Conservation (phyloP, 345 rosid species). For the Pseudoturritis turrita region DNA sequence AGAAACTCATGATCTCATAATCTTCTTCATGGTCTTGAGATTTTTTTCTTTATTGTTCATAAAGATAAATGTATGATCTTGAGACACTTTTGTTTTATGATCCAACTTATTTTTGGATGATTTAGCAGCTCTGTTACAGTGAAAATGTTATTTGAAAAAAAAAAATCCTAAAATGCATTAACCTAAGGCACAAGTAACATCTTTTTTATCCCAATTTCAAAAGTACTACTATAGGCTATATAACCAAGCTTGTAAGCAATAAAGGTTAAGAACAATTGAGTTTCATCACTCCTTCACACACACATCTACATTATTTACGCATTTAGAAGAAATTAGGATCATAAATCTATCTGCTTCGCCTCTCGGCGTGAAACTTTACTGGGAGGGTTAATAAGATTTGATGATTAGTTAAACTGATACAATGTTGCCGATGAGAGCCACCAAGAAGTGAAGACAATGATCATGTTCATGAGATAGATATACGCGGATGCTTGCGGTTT, state of each 20-base stretch:
- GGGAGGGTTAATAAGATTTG: neutral
- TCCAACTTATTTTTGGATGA: neutral
- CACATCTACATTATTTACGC: neutral
- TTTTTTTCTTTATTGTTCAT: neutral
- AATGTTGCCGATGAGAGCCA: neutral
- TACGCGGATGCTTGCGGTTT: neutral
- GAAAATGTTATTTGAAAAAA: neutral
- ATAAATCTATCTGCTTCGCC: neutral
- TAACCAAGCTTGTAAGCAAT: neutral
- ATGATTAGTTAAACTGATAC: neutral
- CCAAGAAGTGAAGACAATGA: slow-evolving; percentile 9
- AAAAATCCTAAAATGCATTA: neutral
- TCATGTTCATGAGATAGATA: slow-evolving; percentile 4
- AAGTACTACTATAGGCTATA: neutral
- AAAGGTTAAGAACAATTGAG: neutral
- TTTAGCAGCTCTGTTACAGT: neutral
- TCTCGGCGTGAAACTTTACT: neutral
- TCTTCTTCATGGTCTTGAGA: neutral
- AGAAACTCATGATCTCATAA: neutral
- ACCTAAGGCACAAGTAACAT: neutral
- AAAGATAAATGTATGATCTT: neutral
- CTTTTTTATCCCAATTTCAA: neutral
- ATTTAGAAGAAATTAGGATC: neutral
- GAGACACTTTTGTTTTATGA: neutral
- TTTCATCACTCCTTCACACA: neutral